phyloP scores from a whole-genome alignment of 495 filamentous ascomycete genomes.

The Filosporella fistucella region DNA sequence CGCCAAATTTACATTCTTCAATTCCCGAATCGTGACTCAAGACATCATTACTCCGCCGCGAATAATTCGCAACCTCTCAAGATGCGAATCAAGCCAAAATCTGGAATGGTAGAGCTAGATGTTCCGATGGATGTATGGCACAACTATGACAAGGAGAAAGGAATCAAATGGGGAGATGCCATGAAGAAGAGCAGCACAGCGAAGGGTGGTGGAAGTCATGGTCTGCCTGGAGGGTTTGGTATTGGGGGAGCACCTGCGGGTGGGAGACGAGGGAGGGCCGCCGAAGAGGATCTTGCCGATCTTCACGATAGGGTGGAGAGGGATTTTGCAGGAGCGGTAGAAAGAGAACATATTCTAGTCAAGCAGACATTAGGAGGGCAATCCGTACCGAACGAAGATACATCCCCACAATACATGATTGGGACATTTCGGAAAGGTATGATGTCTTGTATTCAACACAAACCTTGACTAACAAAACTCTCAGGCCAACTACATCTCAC shows the following conservation, averaged over 20 bases:
- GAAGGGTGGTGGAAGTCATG: conserved; percentile 54
- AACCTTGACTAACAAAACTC: neutral
- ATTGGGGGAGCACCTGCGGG: conserved; percentile 30
- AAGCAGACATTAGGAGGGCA: conserved; percentile 65
- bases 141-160: conserved; percentile 64
- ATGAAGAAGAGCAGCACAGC: conserved; percentile 48
- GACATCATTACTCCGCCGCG: conserved; percentile 51
- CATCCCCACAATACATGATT: conserved; percentile 65
- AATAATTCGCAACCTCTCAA: conserved; percentile 49
- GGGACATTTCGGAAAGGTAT: conserved; percentile 62
- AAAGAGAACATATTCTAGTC: conserved; percentile 45
- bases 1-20: conserved; percentile 60
- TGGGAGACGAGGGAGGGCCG: conserved; percentile 31
- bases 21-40: conserved; percentile 52
- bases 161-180: conserved; percentile 61
- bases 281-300: conserved; percentile 31
- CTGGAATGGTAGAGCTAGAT: conserved; percentile 72
- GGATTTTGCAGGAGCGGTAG: conserved; percentile 43
- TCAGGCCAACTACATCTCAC: conserved; percentile 68
- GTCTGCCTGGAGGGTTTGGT: conserved; percentile 56
- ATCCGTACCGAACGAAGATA: conserved; percentile 50
- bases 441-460: conserved; percentile 5
- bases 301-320: conserved; percentile 34
- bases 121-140: conserved; percentile 56
- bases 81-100: conserved; percentile 61